Evolutionary conservation across 2,329 filamentous ascomycete genomes (phyloP).

Genomic region (Fusarium albidum): DNA sequence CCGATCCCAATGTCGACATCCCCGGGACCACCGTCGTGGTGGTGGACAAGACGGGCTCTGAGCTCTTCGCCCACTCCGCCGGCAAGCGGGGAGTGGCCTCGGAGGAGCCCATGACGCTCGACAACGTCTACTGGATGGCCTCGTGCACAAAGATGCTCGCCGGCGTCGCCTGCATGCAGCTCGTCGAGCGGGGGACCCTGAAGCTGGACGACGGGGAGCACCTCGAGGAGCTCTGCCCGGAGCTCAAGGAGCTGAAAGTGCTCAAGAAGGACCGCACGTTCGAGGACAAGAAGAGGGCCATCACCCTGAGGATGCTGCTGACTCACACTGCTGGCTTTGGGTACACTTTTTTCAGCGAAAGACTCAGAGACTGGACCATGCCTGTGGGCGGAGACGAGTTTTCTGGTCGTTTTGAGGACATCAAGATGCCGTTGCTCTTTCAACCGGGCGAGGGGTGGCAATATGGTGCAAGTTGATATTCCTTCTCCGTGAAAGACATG

Average conservation of each 20-base stretch:
- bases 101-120: constrained; percentile 63
- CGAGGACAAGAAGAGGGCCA: constrained; percentile 55
- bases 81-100: constrained; percentile 55
- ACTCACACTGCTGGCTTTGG: constrained; percentile 65
- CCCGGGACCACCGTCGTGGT: constrained; percentile 56
- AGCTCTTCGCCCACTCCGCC: constrained; percentile 56
- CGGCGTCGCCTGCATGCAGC: constrained; percentile 63
- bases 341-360: constrained; percentile 63
- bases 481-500: too few relatives aligned
- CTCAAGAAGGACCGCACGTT: constrained; percentile 48
- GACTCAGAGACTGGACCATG: constrained; percentile 54
- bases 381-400: constrained; percentile 67
- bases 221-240: constrained; percentile 57
- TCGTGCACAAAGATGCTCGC: constrained; percentile 66
- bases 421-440: constrained; percentile 64
- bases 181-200: constrained; percentile 60
- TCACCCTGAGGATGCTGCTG: constrained; percentile 67
- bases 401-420: constrained; percentile 59
- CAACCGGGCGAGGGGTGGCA: constrained; percentile 70
- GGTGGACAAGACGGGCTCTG: constrained; percentile 56
- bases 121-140: constrained; percentile 68
- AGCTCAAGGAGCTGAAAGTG: constrained; percentile 58
- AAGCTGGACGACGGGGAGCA: constrained; percentile 57
- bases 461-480: constrained; percentile 61
- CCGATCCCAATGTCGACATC: constrained; percentile 49